Percentiles rank a stretch among this genome's conserved stretches.
Conservation (phyloP, 345 rosid genomes). For the Schrenkiella parvula region DNA sequence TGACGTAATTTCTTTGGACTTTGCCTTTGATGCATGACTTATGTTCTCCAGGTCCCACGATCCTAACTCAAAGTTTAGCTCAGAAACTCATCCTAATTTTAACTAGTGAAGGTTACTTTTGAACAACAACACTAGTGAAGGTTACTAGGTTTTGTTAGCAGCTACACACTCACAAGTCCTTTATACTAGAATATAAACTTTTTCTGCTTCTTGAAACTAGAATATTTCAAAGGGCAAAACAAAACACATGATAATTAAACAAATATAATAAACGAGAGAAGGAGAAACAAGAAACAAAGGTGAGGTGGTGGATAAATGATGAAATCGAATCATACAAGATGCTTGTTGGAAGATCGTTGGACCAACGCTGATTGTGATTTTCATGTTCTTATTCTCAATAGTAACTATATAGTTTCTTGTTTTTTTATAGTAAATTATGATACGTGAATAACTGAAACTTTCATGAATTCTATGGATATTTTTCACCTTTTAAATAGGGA, state of each 20-base stretch:
- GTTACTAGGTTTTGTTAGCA: not conserved
- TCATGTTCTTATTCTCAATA: slow-evolving; percentile 22
- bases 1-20: slow-evolving; percentile 31
- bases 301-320: not conserved
- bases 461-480: not conserved
- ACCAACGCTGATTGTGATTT: slow-evolving; percentile 18
- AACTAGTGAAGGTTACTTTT: not conserved
- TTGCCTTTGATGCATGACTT: slow-evolving; percentile 28
- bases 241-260: not conserved
- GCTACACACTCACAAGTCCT: not conserved
- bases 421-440: not conserved
- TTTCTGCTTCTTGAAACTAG: not conserved
- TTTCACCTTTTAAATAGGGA: not conserved
- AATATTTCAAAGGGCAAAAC: not conserved
- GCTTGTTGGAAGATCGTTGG: slow-evolving; percentile 25
- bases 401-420: not conserved
- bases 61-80: not conserved
- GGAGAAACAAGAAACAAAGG: not conserved
- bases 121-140: not conserved
- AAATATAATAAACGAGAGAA: not conserved
- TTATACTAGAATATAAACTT: not conserved
- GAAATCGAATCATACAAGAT: slow-evolving; percentile 25
- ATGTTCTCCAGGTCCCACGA: slow-evolving; percentile 20
- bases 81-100: not conserved
- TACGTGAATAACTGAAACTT: not conserved